Conservation (phyloP, 805 yeast species). For the Metschnikowia kunwiensis region DNA sequence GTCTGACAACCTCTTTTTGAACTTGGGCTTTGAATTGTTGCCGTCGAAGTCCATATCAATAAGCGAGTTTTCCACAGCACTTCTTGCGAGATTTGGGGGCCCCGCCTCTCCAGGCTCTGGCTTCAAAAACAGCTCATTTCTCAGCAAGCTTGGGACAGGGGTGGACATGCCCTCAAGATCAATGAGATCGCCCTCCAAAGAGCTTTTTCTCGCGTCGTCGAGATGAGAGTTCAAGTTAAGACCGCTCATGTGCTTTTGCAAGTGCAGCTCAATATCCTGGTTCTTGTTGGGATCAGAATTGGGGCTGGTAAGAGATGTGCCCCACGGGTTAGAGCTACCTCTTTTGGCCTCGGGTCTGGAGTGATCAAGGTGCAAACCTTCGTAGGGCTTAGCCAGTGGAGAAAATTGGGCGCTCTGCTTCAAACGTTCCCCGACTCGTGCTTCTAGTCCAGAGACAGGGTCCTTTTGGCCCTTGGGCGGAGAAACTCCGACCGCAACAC, state of each 20-base stretch:
- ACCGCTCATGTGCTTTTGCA: slow-evolving; percentile 6
- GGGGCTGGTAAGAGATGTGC: slow-evolving; percentile 10
- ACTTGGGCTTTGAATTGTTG: slow-evolving; percentile 23
- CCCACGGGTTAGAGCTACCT: slow-evolving; percentile 19
- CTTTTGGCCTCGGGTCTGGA: slow-evolving; percentile 7
- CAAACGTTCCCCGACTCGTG: no score
- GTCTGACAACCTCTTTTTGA: slow-evolving; percentile 32
- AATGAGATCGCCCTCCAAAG: slow-evolving; percentile 4
- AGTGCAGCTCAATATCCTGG: slow-evolving; percentile 3
- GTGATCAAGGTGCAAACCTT: not conserved
- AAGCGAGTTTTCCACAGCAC: slow-evolving; percentile 1
- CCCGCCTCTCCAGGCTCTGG: not conserved
- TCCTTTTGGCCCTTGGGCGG: no score
- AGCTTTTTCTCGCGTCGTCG: not conserved
- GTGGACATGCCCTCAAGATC: slow-evolving; percentile 4
- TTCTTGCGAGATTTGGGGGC: slow-evolving; percentile 1
- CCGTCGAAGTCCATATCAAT: slow-evolving; percentile 25
- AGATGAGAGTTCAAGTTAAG: slow-evolving; percentile 6
- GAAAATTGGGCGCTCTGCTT: no score
- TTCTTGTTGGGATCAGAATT: not conserved
- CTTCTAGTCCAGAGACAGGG: no score
- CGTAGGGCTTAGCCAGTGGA: not conserved
- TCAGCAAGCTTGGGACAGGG: not conserved
- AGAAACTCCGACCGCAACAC: no score
- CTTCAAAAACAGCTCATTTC: not conserved